Conservation (phyloP, 208 protist genomes). For the Crithidia mellificae region DNA sequence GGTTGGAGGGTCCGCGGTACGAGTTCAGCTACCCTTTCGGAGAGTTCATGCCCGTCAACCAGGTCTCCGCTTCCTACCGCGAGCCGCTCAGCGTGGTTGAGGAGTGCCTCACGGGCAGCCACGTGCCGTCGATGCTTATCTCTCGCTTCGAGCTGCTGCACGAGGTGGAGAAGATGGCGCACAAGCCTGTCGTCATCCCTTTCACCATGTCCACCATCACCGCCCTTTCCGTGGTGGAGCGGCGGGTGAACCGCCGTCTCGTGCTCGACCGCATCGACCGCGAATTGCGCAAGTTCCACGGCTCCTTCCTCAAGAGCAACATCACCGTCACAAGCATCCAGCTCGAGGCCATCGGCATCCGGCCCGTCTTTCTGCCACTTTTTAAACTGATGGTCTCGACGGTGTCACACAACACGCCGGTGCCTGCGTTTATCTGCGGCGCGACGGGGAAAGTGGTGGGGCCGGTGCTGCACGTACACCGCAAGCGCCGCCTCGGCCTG, state of each 20-base stretch:
- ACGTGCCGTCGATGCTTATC: constrained; percentile 89
- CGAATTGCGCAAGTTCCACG: constrained; percentile 88
- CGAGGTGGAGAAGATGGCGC: constrained; percentile 69
- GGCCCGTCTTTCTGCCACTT: constrained; percentile 86
- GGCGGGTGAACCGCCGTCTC: constrained; percentile 60
- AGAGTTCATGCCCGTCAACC: constrained; percentile 80
- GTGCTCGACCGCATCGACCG: constrained; percentile 73
- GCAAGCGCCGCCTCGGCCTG: constrained; percentile 25
- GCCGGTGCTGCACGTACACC: constrained; percentile 66
- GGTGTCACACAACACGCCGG: constrained; percentile 38
- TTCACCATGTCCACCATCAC: constrained; percentile 90
- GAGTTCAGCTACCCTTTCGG: constrained; percentile 89
- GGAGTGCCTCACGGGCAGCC: constrained; percentile 65
- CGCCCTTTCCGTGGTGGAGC: constrained; percentile 75
- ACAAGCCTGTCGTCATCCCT: constrained; percentile 64
- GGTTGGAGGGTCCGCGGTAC: constrained; percentile 83
- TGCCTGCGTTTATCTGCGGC: constrained; percentile 81
- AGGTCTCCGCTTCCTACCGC: constrained; percentile 82
- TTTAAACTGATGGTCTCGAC: constrained; percentile 74
- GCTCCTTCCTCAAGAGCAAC: constrained; percentile 79
- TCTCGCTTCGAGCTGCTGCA: constrained; percentile 85
- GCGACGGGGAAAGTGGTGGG: constrained; percentile 86
- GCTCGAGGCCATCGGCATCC: constrained; percentile 63
- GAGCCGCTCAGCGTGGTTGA: constrained; percentile 75
- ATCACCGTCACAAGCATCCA: constrained; percentile 64